These are phyloP conservation scores for Trichoderma gamsii DNA, from an alignment of 495 filamentous ascomycete species.

Conservation along the genomic window DNA sequence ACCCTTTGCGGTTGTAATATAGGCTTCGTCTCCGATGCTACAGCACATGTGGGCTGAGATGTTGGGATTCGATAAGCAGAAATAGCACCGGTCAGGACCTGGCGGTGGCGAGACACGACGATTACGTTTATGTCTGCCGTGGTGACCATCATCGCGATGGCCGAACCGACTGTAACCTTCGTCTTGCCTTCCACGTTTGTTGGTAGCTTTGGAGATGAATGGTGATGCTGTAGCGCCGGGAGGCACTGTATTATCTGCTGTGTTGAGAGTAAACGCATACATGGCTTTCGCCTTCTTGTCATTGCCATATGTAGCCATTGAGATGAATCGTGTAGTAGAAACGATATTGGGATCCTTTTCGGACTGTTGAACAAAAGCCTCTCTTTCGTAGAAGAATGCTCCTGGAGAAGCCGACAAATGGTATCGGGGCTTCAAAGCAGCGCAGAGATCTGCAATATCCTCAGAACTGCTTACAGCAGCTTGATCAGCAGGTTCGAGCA, in stretches of 20 bases:
- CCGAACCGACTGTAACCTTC: constrained; percentile 60
- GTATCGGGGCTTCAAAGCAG: constrained; percentile 74
- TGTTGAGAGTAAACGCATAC: constrained; percentile 80
- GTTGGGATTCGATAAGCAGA: constrained; percentile 81
- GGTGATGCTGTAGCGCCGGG: constrained; percentile 65
- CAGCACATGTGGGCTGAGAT: constrained; percentile 82
- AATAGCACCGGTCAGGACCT: constrained; percentile 79
- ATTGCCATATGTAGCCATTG: constrained; percentile 72
- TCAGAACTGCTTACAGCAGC: constrained; percentile 37
- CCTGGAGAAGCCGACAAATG: constrained; percentile 67
- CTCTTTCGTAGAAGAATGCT: constrained; percentile 74
- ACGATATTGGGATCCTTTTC: constrained; percentile 33
- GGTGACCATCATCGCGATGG: constrained; percentile 46
- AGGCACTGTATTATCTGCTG: constrained; percentile 54
- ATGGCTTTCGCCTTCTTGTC: constrained; percentile 70
- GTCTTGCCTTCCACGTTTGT: constrained; percentile 56
- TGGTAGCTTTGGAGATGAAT: constrained; percentile 37
- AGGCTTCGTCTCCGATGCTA: constrained; percentile 75
- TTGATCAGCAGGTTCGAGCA: constrained; percentile 40
- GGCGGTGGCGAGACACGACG: constrained; percentile 50
- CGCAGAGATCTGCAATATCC: constrained; percentile 66
- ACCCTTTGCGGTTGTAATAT: constrained; percentile 88
- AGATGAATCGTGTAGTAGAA: constrained; percentile 78
- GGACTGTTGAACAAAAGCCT: constrained; percentile 73
- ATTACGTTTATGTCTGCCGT: constrained; percentile 52